Evolutionary conservation across 495 filamentous ascomycete species (phyloP).

Genomic region (Xylaria bambusicola): DNA sequence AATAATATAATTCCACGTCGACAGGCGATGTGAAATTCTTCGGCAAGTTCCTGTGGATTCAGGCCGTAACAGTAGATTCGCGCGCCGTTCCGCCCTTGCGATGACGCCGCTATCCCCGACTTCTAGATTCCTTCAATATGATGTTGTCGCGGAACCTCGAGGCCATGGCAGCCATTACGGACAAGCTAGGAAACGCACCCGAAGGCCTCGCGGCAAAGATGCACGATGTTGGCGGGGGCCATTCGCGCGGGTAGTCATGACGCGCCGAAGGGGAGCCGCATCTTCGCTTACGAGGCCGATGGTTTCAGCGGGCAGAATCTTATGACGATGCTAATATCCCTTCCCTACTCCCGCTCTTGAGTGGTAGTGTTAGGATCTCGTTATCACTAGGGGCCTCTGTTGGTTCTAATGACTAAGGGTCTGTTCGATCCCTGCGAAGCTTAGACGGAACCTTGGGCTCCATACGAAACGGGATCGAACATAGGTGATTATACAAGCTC

Average conservation of each 20-base stretch:
- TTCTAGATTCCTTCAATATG: slow-evolving; percentile 64
- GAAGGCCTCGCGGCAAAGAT: slow-evolving; percentile 51
- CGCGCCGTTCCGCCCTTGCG: slow-evolving; percentile 63
- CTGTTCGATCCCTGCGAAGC: too few species aligned
- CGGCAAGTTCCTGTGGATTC: slow-evolving; percentile 61
- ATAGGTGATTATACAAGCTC: too few species aligned
- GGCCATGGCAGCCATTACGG: slow-evolving; percentile 55
- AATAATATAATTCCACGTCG: slow-evolving; percentile 57
- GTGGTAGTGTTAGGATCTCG: too few species aligned
- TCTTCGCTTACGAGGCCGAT: slow-evolving; percentile 65
- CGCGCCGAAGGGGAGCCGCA: slow-evolving; percentile 36
- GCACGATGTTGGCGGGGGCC: slow-evolving; percentile 48
- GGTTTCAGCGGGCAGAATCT: slow-evolving; percentile 55
- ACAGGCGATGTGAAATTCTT: slow-evolving; percentile 62
- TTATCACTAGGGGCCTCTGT: too few species aligned
- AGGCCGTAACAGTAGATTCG: too few species aligned
- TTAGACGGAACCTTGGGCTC: too few species aligned
- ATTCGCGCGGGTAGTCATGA: slow-evolving; percentile 54
- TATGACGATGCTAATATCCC: slow-evolving; percentile 68
- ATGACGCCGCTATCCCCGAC: slow-evolving; percentile 62
- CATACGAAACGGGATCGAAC: too few species aligned
- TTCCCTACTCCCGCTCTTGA: slow-evolving; percentile 53
- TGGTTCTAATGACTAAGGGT: too few species aligned
- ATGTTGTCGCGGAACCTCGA: slow-evolving; percentile 64
- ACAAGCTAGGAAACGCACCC: slow-evolving; percentile 45